These are phyloP conservation scores for Luffa aegyptiaca DNA, from an alignment of 306 rosid species.

Conservation along the genomic window DNA sequence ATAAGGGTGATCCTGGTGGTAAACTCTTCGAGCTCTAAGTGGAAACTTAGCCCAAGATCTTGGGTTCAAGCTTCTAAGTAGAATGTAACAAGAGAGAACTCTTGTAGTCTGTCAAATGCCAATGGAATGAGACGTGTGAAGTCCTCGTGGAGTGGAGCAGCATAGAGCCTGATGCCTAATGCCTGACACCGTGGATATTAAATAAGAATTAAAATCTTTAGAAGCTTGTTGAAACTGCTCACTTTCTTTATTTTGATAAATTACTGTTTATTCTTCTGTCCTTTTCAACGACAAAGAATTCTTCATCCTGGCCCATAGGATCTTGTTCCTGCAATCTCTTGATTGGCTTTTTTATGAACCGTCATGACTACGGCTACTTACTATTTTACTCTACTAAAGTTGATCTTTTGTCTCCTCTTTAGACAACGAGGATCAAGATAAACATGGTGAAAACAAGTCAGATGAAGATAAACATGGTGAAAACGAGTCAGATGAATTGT, in stretches of 20 bases:
- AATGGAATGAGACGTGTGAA: not conserved
- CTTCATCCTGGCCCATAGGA: not conserved
- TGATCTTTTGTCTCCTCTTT: not conserved
- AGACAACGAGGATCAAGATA: slow-evolving; percentile 29
- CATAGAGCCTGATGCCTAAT: not conserved
- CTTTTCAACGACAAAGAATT: not conserved
- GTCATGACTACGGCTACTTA: not conserved
- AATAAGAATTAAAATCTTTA: not conserved
- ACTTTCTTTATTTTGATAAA: not conserved
- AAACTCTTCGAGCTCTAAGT: not conserved
- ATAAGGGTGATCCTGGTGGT: not conserved
- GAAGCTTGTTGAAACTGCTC: not conserved
- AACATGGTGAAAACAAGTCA: slow-evolving; percentile 30
- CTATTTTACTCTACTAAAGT: not conserved
- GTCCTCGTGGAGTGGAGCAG: not conserved
- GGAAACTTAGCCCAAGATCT: not conserved
- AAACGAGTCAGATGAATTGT: slow-evolving; percentile 54
- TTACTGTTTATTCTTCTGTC: not conserved
- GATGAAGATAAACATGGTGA: slow-evolving; percentile 32
- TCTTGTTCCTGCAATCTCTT: not conserved
- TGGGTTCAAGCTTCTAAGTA: not conserved
- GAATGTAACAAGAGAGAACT: not conserved
- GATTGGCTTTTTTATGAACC: not conserved
- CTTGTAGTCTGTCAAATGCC: not conserved
- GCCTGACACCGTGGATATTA: not conserved